phyloP scores from a whole-genome alignment of 345 rosid genomes.

The Hypericum perforatum region DNA sequence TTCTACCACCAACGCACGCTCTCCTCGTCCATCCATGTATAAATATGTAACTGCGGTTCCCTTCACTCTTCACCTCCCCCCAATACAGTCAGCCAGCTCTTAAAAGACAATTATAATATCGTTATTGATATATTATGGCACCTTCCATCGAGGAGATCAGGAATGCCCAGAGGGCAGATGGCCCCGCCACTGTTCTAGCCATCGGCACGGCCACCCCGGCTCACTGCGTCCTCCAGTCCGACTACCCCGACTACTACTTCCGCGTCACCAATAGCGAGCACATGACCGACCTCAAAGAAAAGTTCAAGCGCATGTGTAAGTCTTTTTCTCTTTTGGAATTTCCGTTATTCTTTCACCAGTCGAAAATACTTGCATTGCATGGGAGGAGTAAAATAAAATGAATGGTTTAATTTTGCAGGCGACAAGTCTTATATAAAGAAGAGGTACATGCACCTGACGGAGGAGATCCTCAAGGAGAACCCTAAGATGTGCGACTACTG shows the following conservation, averaged over 20 bases:
- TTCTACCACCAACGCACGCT: too few species aligned
- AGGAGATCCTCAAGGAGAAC: background rate
- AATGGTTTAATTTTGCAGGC: slow-evolving; percentile 1
- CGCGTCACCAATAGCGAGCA: slow-evolving; percentile 1
- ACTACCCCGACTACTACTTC: slow-evolving; percentile 3
- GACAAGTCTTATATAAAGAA: background rate
- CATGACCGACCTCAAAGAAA: slow-evolving; percentile 2
- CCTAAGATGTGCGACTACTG: slow-evolving; percentile 1
- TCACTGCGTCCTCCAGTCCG: background rate
- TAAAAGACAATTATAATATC: too few species aligned
- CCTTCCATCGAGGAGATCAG: background rate
- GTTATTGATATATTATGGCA: too few species aligned
- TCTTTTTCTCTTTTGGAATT: too few species aligned
- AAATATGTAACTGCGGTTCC: too few species aligned
- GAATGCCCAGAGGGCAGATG: background rate
- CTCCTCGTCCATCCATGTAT: too few species aligned
- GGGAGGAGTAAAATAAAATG: too few species aligned
- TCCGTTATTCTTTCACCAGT: too few species aligned
- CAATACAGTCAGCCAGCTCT: too few species aligned
- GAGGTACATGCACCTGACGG: background rate
- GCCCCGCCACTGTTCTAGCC: slow-evolving; percentile 3
- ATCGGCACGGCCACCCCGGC: slow-evolving; percentile 2
- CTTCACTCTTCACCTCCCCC: too few species aligned
- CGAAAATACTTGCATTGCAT: too few species aligned
- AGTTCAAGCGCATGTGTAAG: slow-evolving; percentile 3